Base-by-base conservation (phyloP, 2,329 filamentous ascomycete genomes). In the Orbilia javanica region DNA sequence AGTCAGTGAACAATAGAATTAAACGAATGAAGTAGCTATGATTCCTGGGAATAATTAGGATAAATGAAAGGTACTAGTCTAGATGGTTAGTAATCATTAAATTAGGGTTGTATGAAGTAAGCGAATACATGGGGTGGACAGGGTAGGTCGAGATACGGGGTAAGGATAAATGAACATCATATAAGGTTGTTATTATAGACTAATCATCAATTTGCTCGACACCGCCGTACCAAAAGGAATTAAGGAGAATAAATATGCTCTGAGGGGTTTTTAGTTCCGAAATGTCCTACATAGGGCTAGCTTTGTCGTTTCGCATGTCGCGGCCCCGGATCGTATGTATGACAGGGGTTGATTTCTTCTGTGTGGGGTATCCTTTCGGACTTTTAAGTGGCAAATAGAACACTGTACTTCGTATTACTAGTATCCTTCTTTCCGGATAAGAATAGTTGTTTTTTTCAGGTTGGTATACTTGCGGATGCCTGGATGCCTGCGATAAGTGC, bases 81-180 rank as follows among this genome's bases (percentile, higher is more conserved):
- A 53, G 20, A 18, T 53, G 50, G 50, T 53, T 53, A 53, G 50
- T 53, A 53, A 53, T 53, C 50, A n/a, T 22, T 18, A 53, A 52
- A 31, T 29, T 18, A 18, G 15, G 50, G 50, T 53, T 29, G 27
- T 31, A 29, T 53, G 11, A 31, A 31, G 15, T 29, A 31, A 29
- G 25, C 50, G 25, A 53, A 31, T n/a, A 18, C 15, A 29, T 29
- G 20, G 25, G n/a, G n/a, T n/a, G n/a, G n/a, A n/a, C n/a, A n/a
- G n/a, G n/a, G 4, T 31, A n/a, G 18, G 15, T 22, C 20, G 50
- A n/a, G 8, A 29, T 31, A 8, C 25, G 20, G 25, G 25, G 50
- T 8, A 53, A 53, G 27, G 48, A 50, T 52, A 29, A 50, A 50
- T 50, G n/a, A 22, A 44, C 15, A 46, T 46, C 4, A 46, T 46